Percentiles rank a stretch among this genome's conserved stretches.
Conservation (phyloP, 306 rosid genomes). For the Lotus japonicus region DNA sequence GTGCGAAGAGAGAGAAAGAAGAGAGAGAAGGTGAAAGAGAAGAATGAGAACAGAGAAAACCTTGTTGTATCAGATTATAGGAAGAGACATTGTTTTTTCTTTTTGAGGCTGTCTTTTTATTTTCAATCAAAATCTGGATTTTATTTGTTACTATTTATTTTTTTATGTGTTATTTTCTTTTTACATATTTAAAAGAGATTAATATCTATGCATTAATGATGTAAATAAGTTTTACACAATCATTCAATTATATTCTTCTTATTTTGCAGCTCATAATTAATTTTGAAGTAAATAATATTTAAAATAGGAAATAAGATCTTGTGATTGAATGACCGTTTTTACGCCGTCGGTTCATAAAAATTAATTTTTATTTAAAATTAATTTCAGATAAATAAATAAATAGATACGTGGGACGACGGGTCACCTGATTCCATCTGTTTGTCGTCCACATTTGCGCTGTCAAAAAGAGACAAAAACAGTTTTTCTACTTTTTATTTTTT, state of each 20-base stretch:
- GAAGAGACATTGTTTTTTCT: neutral
- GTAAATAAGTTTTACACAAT: too few relatives aligned
- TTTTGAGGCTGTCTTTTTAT: neutral
- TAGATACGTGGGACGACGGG: neutral
- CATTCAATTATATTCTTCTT: too few relatives aligned
- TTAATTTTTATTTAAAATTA: neutral
- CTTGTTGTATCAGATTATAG: constrained; percentile 19
- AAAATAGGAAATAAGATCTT: too few relatives aligned
- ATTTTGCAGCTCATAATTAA: too few relatives aligned
- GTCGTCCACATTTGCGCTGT: constrained; percentile 43
- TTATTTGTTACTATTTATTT: neutral
- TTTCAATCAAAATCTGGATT: neutral
- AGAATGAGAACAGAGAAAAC: constrained; percentile 3
- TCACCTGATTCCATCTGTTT: constrained; percentile 21
- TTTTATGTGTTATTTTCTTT: neutral
- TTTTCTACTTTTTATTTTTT: neutral
- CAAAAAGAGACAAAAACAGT: constrained; percentile 2
- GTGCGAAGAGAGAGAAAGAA: constrained; percentile 28
- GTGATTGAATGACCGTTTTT: too few relatives aligned
- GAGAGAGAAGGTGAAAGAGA: neutral
- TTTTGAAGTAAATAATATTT: too few relatives aligned
- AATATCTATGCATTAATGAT: too few relatives aligned
- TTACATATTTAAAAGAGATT: too few relatives aligned
- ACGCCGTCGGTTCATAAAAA: too few relatives aligned
- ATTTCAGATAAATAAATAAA: neutral